Conservation (phyloP, 108 stramenopile species). For the Cyclostephanos invisitatus region DNA sequence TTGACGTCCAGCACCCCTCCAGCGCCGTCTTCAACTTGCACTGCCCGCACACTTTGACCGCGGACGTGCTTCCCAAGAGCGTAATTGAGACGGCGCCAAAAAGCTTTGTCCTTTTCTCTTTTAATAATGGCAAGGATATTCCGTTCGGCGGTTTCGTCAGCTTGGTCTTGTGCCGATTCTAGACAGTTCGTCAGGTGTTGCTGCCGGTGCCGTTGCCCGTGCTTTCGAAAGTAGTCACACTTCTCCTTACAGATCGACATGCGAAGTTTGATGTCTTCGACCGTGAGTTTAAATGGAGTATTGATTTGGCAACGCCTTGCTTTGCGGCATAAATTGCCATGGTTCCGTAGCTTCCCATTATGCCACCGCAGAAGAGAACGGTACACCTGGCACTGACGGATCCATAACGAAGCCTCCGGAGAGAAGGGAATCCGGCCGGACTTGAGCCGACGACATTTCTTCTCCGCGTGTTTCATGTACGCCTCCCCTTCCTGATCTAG, state of each 20-base stretch:
- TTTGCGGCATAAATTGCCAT: conserved; percentile 14
- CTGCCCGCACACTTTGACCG: conserved; percentile 8
- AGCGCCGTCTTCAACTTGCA: conserved; percentile 10
- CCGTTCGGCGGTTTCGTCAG: conserved; percentile 4
- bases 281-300: background rate
- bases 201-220: conserved; percentile 12
- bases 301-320: conserved; percentile 9
- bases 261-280: background rate
- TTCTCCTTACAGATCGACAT: conserved; percentile 14
- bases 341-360: conserved; percentile 12
- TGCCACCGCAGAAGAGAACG: conserved; percentile 5
- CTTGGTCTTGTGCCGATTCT: background rate
- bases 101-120: conserved; percentile 17
- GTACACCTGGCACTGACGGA: conserved; percentile 17
- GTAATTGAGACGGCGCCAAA: conserved; percentile 18
- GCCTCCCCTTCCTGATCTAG: background rate
- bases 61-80: background rate
- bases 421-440: conserved; percentile 26
- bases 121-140: conserved; percentile 21
- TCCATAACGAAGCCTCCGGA: conserved; percentile 20
- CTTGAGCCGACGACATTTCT: conserved; percentile 24
- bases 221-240: conserved; percentile 15
- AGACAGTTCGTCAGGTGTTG: conserved; percentile 9
- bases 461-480: conserved; percentile 22
- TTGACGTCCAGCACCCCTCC: background rate